Percentiles rank a stretch among this genome's conserved stretches.
Evolutionary conservation across 163 green algal species (phyloP).

Genomic region (Chlamydomonas reinhardtii): DNA sequence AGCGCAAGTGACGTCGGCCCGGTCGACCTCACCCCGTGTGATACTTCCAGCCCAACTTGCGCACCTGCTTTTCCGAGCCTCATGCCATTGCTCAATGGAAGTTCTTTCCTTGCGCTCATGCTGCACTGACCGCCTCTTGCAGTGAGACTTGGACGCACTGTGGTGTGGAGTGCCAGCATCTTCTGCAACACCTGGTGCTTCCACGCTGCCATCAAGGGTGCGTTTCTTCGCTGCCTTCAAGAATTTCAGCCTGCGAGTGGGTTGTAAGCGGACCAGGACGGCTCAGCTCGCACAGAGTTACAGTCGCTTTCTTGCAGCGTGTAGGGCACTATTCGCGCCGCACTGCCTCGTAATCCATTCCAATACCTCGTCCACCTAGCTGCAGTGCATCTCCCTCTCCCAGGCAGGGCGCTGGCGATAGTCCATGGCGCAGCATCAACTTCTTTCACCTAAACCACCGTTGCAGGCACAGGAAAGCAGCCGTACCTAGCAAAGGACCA

Average conservation of each 20-base stretch:
- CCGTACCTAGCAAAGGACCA: background rate
- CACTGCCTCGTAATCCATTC: no score
- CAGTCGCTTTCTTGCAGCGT: no score
- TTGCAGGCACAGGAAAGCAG: no score
- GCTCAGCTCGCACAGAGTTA: background rate
- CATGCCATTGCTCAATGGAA: slow-evolving; percentile 66
- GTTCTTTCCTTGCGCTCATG: slow-evolving; percentile 50
- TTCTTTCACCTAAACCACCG: background rate
- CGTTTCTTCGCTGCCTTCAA: slow-evolving; percentile 30
- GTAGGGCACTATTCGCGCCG: no score
- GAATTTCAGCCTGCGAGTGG: slow-evolving; percentile 32
- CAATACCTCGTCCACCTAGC: no score
- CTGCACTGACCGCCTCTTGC: slow-evolving; percentile 22
- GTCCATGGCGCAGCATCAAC: background rate
- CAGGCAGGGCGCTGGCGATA: background rate
- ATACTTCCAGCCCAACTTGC: no score
- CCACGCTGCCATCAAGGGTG: slow-evolving; percentile 2
- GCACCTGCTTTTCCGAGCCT: slow-evolving; percentile 58
- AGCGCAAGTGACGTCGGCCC: no score
- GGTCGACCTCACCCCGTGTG: no score
- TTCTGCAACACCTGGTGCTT: slow-evolving; percentile 25
- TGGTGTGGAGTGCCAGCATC: no score
- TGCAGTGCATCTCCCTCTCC: background rate
- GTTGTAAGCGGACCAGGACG: no score
- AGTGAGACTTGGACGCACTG: slow-evolving; percentile 1